These are phyloP conservation scores for Diaporthe batatas DNA, from an alignment of 2,329 filamentous ascomycete species.

Conservation along the genomic window DNA sequence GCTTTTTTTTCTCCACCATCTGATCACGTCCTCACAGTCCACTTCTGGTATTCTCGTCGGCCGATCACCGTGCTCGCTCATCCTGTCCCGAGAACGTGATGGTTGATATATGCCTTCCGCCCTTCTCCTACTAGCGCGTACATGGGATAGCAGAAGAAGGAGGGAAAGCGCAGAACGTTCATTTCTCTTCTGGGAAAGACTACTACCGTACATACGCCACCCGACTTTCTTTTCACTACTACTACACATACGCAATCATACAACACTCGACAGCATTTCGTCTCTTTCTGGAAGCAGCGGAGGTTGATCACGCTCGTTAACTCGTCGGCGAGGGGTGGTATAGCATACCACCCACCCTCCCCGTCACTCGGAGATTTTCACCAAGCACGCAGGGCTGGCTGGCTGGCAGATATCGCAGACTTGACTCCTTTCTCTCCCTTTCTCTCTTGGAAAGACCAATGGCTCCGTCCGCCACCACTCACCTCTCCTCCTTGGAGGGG, in stretches of 20 bases:
- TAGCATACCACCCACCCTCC: conserved; percentile 23
- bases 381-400: conserved; percentile 6
- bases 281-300: conserved; percentile 4
- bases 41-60: conserved; percentile 17
- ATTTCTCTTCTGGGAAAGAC: conserved; percentile 25
- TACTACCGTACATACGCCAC: not conserved
- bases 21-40: not conserved
- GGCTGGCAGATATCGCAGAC: not conserved
- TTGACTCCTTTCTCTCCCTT: not conserved
- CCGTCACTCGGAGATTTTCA: conserved; percentile 12
- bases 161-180: not conserved
- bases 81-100: conserved; percentile 17
- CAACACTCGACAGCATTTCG: not conserved
- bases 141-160: not conserved
- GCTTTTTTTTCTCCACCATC: not conserved
- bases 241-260: not conserved
- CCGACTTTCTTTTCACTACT: too few relatives aligned
- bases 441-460: not conserved
- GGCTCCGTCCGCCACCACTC: not conserved
- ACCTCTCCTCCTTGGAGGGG: not conserved
- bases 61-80: conserved; percentile 19
- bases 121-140: conserved; percentile 19
- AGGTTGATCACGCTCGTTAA: conserved; percentile 25
- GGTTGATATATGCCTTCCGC: conserved; percentile 31
- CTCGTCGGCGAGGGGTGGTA: conserved; percentile 24